A percentile compares a stretch with the other conserved stretches of the same genome.
Evolutionary conservation across 2,329 filamentous ascomycete genomes (phyloP).

Genomic region (Domatiomyces catenatus): DNA sequence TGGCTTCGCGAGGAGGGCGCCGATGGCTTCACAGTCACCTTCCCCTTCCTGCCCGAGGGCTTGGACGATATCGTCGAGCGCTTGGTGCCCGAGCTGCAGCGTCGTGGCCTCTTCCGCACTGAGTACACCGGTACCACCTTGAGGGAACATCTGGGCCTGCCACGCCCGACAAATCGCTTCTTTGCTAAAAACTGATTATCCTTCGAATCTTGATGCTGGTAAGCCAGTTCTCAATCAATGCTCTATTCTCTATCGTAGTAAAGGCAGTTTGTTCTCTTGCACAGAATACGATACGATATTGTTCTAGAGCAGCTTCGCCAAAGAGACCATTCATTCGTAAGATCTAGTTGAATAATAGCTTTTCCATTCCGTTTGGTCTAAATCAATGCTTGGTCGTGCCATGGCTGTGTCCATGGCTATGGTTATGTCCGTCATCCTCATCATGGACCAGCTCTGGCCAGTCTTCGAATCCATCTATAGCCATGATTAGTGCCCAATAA

Average conservation of each 20-base stretch:
- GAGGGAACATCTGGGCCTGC: constrained; percentile 39
- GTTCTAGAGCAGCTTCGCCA: too few species aligned
- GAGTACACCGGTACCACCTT: constrained; percentile 40
- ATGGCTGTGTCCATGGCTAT: neutral
- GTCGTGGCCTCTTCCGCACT: constrained; percentile 35
- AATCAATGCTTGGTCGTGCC: neutral
- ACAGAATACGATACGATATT: too few species aligned
- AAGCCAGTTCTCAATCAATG: too few species aligned
- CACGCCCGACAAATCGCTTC: constrained; percentile 30
- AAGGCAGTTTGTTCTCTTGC: too few species aligned
- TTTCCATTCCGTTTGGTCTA: too few species aligned
- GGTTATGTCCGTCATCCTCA: constrained; percentile 2
- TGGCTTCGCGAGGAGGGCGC: constrained; percentile 35
- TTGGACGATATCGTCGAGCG: constrained; percentile 34
- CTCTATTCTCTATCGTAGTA: too few species aligned
- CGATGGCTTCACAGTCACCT: constrained; percentile 38
- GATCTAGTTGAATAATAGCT: too few species aligned
- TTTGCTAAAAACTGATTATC: constrained; percentile 16
- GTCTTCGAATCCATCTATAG: constrained; percentile 40
- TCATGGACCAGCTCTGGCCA: constrained; percentile 28
- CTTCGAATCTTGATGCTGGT: too few species aligned
- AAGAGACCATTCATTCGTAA: too few species aligned
- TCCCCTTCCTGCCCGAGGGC: constrained; percentile 37
- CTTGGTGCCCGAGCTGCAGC: constrained; percentile 37
- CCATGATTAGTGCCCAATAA: neutral